Evolutionary conservation across 1,139 yeast species (phyloP).

Genomic region (Meyerozyma elateridarum): DNA sequence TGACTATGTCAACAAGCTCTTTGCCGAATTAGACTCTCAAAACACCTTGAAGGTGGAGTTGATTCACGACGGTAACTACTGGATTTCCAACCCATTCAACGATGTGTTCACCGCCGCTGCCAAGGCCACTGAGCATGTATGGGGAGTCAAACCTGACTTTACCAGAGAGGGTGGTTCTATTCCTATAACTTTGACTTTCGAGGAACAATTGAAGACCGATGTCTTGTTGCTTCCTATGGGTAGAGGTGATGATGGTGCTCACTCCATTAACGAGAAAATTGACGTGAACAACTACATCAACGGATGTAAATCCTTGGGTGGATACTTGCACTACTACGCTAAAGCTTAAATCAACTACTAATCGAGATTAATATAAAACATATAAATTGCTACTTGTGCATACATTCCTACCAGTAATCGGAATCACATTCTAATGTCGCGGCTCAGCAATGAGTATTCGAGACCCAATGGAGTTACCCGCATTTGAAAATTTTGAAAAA

Average conservation of each 20-base stretch:
- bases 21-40: constrained; percentile 66
- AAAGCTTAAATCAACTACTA: constrained; percentile 24
- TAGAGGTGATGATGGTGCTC: constrained; percentile 99
- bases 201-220: constrained; percentile 75
- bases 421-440: no score
- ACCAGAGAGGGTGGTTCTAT: constrained; percentile 99
- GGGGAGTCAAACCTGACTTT: constrained; percentile 92
- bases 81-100: constrained; percentile 94
- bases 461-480: no score
- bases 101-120: constrained; percentile 92
- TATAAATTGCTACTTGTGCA: no score
- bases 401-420: no score
- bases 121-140: constrained; percentile 88
- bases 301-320: constrained; percentile 92
- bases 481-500: no score
- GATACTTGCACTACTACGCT: constrained; percentile 85
- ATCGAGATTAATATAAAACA: no score
- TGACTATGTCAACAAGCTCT: constrained; percentile 62
- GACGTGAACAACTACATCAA: constrained; percentile 84
- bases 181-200: constrained; percentile 92
- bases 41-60: constrained; percentile 70
- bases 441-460: no score
- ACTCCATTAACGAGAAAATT: constrained; percentile 92
- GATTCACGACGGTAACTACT: constrained; percentile 91
- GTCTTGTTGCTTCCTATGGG: constrained; percentile 95